Percentiles rank a stretch among this genome's conserved stretches.
phyloP scores from a whole-genome alignment of 768 basidiomycete species.

The Lyophyllum shimeji region DNA sequence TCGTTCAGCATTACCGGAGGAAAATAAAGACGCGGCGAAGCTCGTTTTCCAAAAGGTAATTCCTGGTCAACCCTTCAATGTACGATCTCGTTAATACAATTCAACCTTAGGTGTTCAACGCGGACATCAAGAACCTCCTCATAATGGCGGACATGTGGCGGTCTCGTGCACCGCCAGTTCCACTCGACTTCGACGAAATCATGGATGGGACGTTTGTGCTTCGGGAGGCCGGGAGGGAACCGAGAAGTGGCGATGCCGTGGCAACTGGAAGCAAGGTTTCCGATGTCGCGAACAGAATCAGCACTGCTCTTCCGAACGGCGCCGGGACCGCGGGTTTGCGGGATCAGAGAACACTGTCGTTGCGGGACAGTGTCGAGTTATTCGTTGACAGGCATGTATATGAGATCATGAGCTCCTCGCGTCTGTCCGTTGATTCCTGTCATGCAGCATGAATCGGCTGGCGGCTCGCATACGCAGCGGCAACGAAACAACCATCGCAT shows the following conservation, averaged over 20 bases:
- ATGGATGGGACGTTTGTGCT: conserved; percentile 58
- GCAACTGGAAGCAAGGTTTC: conserved; percentile 6
- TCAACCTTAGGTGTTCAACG: conserved; percentile 70
- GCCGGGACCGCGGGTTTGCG: conserved; percentile 47
- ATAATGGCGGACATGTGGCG: conserved; percentile 99
- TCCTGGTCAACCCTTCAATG: background rate
- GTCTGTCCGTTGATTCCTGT: background rate
- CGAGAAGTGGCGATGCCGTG: conserved; percentile 13
- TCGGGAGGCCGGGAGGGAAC: conserved; percentile 23
- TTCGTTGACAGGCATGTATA: conserved; percentile 75
- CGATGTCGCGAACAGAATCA: conserved; percentile 9
- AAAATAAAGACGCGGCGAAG: conserved; percentile 53
- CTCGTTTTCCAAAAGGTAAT: conserved; percentile 82
- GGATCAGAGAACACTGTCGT: conserved; percentile 76
- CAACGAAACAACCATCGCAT: conserved; percentile 67
- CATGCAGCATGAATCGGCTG: conserved; percentile 72
- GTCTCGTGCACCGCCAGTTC: conserved; percentile 79
- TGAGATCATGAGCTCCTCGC: background rate
- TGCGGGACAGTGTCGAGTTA: conserved; percentile 80
- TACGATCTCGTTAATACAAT: background rate
- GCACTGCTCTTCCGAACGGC: conserved; percentile 28
- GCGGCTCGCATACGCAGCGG: conserved; percentile 64
- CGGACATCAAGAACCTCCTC: conserved; percentile 85
- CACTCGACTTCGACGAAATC: conserved; percentile 82
- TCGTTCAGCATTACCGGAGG: conserved; percentile 36